phyloP scores from a whole-genome alignment of 148 eudicot species.

The Camellia japonica region DNA sequence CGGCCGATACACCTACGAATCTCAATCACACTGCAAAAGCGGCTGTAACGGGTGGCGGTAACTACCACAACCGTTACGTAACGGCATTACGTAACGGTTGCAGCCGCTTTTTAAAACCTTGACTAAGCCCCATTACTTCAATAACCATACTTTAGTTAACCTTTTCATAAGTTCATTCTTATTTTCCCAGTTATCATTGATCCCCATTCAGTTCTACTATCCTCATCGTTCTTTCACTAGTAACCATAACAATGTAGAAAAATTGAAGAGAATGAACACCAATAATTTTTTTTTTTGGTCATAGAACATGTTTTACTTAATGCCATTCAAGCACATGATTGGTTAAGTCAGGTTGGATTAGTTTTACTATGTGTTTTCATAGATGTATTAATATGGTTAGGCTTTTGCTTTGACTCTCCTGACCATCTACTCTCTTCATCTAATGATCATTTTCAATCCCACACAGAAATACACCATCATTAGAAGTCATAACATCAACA shows the following conservation, averaged over 20 bases:
- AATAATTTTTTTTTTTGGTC: background rate
- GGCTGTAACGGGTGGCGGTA: too few species aligned
- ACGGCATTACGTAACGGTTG: too few species aligned
- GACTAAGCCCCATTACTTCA: background rate
- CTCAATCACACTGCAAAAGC: too few species aligned
- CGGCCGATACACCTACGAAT: too few species aligned
- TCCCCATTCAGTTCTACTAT: background rate
- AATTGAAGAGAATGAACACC: slow-evolving; percentile 2
- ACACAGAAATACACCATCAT: background rate
- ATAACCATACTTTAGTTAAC: background rate
- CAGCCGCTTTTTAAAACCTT: too few species aligned
- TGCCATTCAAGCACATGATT: background rate
- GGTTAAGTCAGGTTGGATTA: background rate
- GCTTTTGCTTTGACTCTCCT: background rate
- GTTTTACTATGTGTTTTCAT: too few species aligned
- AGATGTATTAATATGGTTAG: background rate
- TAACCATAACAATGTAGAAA: background rate
- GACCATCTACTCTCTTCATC: background rate
- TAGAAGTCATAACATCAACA: slow-evolving; percentile 10
- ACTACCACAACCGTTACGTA: too few species aligned
- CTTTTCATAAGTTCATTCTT: background rate
- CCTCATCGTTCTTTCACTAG: background rate
- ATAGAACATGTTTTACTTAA: background rate
- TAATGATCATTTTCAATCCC: background rate
- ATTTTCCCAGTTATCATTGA: background rate